A percentile compares a stretch with the other conserved stretches of the same genome.
Conservation (phyloP, 2,329 filamentous ascomycete species). For the Ophiostoma perfectum region DNA sequence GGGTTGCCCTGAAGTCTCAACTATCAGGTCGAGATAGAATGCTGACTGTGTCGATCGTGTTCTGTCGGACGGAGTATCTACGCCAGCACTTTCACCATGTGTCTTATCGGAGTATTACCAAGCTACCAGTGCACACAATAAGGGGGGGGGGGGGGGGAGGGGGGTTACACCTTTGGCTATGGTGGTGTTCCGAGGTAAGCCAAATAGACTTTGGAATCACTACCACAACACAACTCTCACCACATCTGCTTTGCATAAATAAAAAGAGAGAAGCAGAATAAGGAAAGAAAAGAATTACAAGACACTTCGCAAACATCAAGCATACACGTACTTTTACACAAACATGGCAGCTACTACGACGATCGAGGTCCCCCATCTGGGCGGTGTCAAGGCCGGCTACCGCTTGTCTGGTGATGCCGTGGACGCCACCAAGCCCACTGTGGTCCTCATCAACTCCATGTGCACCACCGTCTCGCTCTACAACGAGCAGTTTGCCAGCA, state of each 20-base stretch:
- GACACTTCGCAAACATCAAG: not conserved
- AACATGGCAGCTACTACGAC: slow-evolving; percentile 29
- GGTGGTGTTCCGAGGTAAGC: not conserved
- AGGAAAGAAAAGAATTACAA: not conserved
- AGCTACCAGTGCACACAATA: not conserved
- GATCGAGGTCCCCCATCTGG: slow-evolving; percentile 44
- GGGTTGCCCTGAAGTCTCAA: not conserved
- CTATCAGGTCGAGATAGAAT: not conserved
- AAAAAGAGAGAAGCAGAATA: not conserved
- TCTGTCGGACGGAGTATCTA: not conserved
- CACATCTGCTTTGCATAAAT: not conserved
- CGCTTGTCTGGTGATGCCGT: slow-evolving; percentile 32
- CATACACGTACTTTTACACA: not conserved
- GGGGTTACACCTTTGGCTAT: not conserved
- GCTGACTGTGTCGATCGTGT: not conserved
- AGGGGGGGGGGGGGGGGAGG: not conserved
- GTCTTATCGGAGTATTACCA: not conserved
- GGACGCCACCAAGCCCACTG: slow-evolving; percentile 48
- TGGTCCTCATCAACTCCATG: slow-evolving; percentile 49
- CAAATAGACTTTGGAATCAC: not conserved
- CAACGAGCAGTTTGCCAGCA: slow-evolving; percentile 40
- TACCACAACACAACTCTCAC: slow-evolving; percentile 7
- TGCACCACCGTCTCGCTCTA: slow-evolving; percentile 46
- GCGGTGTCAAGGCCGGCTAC: slow-evolving; percentile 44
- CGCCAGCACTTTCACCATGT: no score